Evolutionary conservation across 108 stramenopile species (phyloP).

Genomic region (Cyclotella sp.): DNA sequence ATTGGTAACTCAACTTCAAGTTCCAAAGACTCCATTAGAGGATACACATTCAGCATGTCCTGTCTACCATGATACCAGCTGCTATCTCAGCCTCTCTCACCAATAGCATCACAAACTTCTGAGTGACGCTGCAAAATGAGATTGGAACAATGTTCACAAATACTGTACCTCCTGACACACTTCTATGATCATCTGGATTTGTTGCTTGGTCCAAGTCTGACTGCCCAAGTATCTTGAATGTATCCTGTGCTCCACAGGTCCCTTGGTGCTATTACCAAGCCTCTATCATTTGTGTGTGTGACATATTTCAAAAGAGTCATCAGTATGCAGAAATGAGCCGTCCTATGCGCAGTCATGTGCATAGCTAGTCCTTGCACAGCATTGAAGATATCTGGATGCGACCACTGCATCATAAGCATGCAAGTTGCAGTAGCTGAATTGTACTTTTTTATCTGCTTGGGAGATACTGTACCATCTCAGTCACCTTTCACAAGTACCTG

Average conservation of each 20-base stretch:
- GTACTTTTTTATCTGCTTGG: neutral
- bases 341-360: neutral
- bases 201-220: slow-evolving; percentile 33
- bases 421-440: neutral
- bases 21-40: slow-evolving; percentile 8
- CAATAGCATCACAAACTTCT: slow-evolving; percentile 41
- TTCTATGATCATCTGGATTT: slow-evolving; percentile 6
- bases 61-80: slow-evolving; percentile 29
- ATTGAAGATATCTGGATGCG: neutral
- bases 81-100: slow-evolving; percentile 50
- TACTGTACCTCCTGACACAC: slow-evolving; percentile 7
- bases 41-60: slow-evolving; percentile 33
- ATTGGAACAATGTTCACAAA: slow-evolving; percentile 20
- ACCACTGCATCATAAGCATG: neutral
- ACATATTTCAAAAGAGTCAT: neutral
- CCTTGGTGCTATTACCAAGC: neutral
- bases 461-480: neutral
- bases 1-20: slow-evolving; percentile 43
- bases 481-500: neutral
- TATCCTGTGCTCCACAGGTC: neutral
- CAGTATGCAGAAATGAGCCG: neutral
- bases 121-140: slow-evolving; percentile 26
- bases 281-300: neutral
- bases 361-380: neutral
- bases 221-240: slow-evolving; percentile 18